Base-by-base conservation (phyloP, 2,329 filamentous ascomycete species). In the Aspergillus sp. region DNA sequence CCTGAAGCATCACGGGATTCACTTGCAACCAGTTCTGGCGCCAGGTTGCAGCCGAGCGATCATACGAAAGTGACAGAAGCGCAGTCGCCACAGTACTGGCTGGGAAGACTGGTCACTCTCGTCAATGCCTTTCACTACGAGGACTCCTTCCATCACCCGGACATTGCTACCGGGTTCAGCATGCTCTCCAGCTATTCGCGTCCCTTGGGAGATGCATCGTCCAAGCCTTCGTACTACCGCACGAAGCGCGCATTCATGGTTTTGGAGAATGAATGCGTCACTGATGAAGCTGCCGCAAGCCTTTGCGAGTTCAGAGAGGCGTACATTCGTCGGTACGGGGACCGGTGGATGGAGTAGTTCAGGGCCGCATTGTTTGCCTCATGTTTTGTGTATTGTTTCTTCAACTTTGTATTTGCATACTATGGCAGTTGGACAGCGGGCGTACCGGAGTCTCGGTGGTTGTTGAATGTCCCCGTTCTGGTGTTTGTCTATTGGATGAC, bases 261-360 rank as follows among this genome's bases (percentile, higher is more conserved):
- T 6, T 52, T 75, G 16, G 60, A 71, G 31, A 61, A 61, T 23
- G 55, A 64, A 1, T 75, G 72, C 55, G 38, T 58, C 29, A 71
- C 71, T 0, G 58, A 64, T 5, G 69, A 73, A 53, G 71, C 72
- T 36, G 62, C 52, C 20, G 53, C 48, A 14, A 74, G 71, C 53
- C 58, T 75, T 46, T 47, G 59, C 5, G 59, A 58, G 10, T 72
- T 72, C 48, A 56, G 62, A 34, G 36, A 53, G 4, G 60, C 54
- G 34, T 71, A 68, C 58, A 53, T 64, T 47, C 51, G 41, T 16
- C 40, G 55, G 14, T 58, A 55, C 52, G 60, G 63, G 20, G 59
- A 59, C 53, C 21, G 52, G 36, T 65, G 59, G 55, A 59, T 61
- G 58, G 16, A 31, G 36, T 57, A 54, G 52, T 21, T 45, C 17